Percentiles rank a stretch among this genome's conserved stretches.
Conservation (phyloP, 163 green algal species). For the Trebouxia gelatinosa region DNA sequence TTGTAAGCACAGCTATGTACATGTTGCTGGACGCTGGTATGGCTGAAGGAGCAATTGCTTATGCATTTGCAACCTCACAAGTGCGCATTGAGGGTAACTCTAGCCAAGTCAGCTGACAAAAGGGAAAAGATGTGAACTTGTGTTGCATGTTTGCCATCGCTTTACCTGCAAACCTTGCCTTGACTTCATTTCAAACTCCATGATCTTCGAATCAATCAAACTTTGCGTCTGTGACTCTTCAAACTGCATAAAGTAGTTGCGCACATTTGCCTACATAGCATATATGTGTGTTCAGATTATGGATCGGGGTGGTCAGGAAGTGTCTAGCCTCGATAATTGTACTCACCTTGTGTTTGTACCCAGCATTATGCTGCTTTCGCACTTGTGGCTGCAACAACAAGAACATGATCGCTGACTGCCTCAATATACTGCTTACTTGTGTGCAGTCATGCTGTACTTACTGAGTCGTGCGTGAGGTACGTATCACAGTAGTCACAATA, state of each 20-base stretch:
- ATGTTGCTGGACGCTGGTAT: no score
- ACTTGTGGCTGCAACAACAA: slow-evolving; percentile 67
- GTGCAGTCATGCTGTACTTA: slow-evolving; percentile 34
- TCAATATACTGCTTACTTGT: not conserved
- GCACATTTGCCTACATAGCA: slow-evolving; percentile 78
- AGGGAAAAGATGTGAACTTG: not conserved
- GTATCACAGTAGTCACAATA: slow-evolving; percentile 93
- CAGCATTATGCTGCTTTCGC: slow-evolving; percentile 90
- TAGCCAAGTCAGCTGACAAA: not conserved
- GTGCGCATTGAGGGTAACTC: not conserved
- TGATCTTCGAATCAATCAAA: slow-evolving; percentile 53
- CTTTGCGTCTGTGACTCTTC: slow-evolving; percentile 61
- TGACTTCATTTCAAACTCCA: slow-evolving; percentile 32
- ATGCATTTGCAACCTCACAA: not conserved
- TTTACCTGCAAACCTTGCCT: slow-evolving; percentile 21
- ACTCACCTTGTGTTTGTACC: slow-evolving; percentile 91
- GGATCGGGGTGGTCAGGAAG: no score
- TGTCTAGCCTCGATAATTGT: no score
- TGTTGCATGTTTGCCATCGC: not conserved
- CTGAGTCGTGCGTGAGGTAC: slow-evolving; percentile 88
- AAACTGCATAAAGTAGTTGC: slow-evolving; percentile 90
- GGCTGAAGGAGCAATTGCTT: not conserved
- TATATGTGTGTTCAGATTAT: no score
- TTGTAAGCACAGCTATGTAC: not conserved
- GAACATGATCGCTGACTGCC: not conserved